phyloP scores from a whole-genome alignment of 139 green algal species.

The Medakamo hakoo region DNA sequence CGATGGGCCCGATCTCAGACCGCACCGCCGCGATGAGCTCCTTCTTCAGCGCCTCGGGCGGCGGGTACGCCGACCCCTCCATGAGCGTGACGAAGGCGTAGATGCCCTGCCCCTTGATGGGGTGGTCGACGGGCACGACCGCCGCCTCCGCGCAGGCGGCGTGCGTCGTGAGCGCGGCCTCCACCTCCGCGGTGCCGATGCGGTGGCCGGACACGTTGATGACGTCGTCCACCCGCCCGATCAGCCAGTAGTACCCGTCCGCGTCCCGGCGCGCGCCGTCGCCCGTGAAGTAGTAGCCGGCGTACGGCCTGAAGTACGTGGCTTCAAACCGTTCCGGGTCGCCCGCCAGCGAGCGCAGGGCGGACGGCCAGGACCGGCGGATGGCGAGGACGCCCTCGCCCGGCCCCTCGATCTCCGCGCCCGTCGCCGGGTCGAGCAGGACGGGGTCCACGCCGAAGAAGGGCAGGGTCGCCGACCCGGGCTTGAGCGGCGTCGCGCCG shows the following conservation, averaged over 20 bases:
- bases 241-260: slow-evolving; percentile 50
- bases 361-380: slow-evolving; percentile 73
- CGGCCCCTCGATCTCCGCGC: slow-evolving; percentile 33
- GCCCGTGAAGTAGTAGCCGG: slow-evolving; percentile 88
- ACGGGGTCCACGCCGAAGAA: slow-evolving; percentile 92
- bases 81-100: slow-evolving; percentile 91
- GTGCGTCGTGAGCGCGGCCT: slow-evolving; percentile 68
- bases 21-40: slow-evolving; percentile 49
- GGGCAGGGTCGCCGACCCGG: slow-evolving; percentile 74
- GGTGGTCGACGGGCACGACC: slow-evolving; percentile 76
- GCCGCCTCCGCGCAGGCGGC: slow-evolving; percentile 72
- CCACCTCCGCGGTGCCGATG: slow-evolving; percentile 90
- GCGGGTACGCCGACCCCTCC: slow-evolving; percentile 24
- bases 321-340: slow-evolving; percentile 87
- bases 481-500: slow-evolving; percentile 55
- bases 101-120: slow-evolving; percentile 84
- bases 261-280: slow-evolving; percentile 45
- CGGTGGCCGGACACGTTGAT: slow-evolving; percentile 77
- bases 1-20: slow-evolving; percentile 51
- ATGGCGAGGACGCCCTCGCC: slow-evolving; percentile 39
- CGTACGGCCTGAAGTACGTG: slow-evolving; percentile 85
- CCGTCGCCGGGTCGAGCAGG: slow-evolving; percentile 75
- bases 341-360: slow-evolving; percentile 64
- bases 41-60: slow-evolving; percentile 40
- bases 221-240: slow-evolving; percentile 90